Conservation (phyloP, 768 basidiomycete genomes). For the Rickenella mellea region DNA sequence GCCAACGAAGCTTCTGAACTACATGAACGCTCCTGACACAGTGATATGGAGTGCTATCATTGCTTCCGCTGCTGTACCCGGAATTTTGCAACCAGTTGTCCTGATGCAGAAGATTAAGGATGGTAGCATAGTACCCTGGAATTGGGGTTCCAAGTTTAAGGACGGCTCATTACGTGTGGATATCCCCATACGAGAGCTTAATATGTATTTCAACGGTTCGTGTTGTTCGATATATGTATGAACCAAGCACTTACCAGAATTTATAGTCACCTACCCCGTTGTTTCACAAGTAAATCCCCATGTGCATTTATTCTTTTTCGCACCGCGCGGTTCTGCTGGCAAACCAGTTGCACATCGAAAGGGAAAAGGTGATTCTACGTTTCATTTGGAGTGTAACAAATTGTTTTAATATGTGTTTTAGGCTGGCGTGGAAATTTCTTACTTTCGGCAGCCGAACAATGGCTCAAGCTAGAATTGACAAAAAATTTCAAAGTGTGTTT, state of each 20-base stretch:
- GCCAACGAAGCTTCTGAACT: conserved; percentile 92
- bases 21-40: conserved; percentile 91
- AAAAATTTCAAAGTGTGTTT: conserved; percentile 81
- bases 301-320: conserved; percentile 93
- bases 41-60: conserved; percentile 74
- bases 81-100: conserved; percentile 91
- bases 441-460: conserved; percentile 86
- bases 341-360: conserved; percentile 91
- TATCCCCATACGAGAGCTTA: conserved; percentile 83
- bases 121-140: conserved; percentile 81
- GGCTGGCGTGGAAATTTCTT: conserved; percentile 96
- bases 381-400: not conserved
- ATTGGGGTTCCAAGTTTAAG: conserved; percentile 90
- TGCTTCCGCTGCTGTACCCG: conserved; percentile 91
- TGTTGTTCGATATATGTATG: not conserved
- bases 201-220: conserved; percentile 81
- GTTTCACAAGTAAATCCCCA: conserved; percentile 92
- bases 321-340: conserved; percentile 79
- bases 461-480: conserved; percentile 89
- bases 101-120: conserved; percentile 85
- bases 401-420: conserved; percentile 12
- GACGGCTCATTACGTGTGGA: conserved; percentile 92
- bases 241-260: conserved; percentile 2
- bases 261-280: conserved; percentile 77
- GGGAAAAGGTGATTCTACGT: conserved; percentile 56